Evolutionary conservation across 805 yeast genomes (phyloP).

Genomic region (Myxozyma monticola): DNA sequence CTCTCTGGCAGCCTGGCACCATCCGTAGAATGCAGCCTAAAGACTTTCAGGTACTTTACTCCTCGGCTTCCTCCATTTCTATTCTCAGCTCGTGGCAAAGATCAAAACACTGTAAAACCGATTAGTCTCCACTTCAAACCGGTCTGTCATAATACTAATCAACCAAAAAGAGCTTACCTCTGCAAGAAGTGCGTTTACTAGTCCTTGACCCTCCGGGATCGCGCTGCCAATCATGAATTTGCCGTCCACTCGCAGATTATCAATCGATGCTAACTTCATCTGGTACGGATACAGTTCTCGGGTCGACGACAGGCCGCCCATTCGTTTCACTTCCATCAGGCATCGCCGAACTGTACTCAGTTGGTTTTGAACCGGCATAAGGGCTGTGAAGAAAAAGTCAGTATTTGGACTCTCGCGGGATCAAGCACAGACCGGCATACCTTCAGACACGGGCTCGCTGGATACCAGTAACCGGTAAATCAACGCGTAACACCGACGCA

Average conservation of each 20-base stretch:
- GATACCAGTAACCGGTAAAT: constrained; percentile 86
- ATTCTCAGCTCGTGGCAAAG: constrained; percentile 86
- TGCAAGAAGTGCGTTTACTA: constrained; percentile 49
- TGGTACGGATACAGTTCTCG: constrained; percentile 95
- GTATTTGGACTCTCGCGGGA: background rate
- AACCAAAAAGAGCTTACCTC: too few species aligned
- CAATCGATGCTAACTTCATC: constrained; percentile 86
- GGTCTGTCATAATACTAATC: too few species aligned
- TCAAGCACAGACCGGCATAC: background rate
- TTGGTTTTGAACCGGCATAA: constrained; percentile 93
- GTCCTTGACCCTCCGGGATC: constrained; percentile 97
- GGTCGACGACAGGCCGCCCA: constrained; percentile 85
- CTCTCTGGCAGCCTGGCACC: too few species aligned
- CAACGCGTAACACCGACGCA: constrained; percentile 87
- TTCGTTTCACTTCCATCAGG: constrained; percentile 80
- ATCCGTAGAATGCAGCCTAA: too few species aligned
- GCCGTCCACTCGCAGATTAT: constrained; percentile 84
- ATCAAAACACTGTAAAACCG: constrained; percentile 93
- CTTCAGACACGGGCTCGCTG: constrained; percentile 91
- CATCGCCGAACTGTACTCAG: constrained; percentile 88
- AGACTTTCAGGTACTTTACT: too few species aligned
- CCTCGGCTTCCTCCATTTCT: constrained; percentile 44
- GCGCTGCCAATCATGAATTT: constrained; percentile 84
- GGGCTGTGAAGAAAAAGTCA: constrained; percentile 48
- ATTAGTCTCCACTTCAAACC: too few species aligned